Evolutionary conservation across 495 filamentous ascomycete species (phyloP), one percentile per base, ranked within the genome.

Genomic region (Penicillium simplicissimum): DNA sequence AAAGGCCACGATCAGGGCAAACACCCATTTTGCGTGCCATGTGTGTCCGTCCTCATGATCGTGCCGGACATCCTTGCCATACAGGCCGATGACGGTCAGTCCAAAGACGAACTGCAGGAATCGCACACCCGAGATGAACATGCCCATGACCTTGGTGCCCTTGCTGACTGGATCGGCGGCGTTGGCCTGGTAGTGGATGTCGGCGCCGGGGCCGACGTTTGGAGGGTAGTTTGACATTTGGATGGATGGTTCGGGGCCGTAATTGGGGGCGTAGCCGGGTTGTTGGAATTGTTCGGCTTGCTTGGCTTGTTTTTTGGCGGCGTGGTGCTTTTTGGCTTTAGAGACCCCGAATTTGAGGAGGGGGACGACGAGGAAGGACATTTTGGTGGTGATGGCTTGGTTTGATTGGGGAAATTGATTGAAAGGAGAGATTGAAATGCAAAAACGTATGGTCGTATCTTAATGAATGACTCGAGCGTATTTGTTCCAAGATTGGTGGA

Each of bases 81-180:
- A 97, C 36, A 97, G 85, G 5, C 87, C 92, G 61, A 87, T 84
- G 58, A 95, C 90, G 0, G 87, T 81, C 51, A 96, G 67, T 19
- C 86, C 90, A 61, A 96, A 79, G 63, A 88, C 78, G 69, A 96
- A 86, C 58, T 93, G 88, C 48, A 84, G 69, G 74, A 91, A 81
- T 68, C 91, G 88, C 0, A 90, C 75, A 54, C 80, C 37, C 15
- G 83, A 72, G 21, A 63, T 61, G 31, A 68, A 17, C 60, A 70
- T 68, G 15, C 37, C 38, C 15, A 52, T 21, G 1, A 56, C 1
- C 28, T 64, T 70, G 40, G 59, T 14, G 43, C 48, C 11, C 61
- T 65, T 63, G 67, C 63, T 64, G 15, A 40, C 0, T 8, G 42
- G 9, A 19, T 33, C 17, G 25, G 36, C 35, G 62, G 67, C 31